Base-by-base conservation (phyloP, 129 eudicot species). In the Artemisia annua region DNA sequence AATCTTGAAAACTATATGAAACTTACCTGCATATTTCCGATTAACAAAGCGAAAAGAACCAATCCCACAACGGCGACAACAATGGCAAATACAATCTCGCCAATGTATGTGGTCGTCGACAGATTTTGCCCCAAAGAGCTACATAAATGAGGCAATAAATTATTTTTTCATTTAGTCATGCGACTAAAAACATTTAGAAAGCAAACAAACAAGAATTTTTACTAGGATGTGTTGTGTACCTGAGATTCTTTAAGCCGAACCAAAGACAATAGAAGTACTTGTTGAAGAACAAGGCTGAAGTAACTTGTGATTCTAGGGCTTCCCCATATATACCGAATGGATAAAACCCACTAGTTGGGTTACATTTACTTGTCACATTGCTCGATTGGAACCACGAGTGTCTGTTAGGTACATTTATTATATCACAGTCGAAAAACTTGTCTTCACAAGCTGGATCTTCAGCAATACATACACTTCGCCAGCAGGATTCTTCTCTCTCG, bases 241-340 rank as follows among this genome's bases (percentile, higher is more conserved):
- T 86, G 43, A 91, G 88, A 71, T 91, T 91, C 86, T 81, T 85
- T 75, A 91, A 82, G 11, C 96, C 96, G 81, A 90, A 91, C 96
- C 96, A 91, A 10, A 91, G 90, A 67, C 96, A 86, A 69, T 88
- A 91, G 80, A 88, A 88, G 76, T 86, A 91, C 80, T 91, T 91
- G 67, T 83, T 86, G 82, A 88, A 84, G 74, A 91, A 88, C 32
- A 54, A 49, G 7, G 87, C 82, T 8, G 95, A 82, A 2, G 98
- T 89, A 35, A 92, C 92, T n/a, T 67, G 65, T 0, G 85, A 48
- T 13, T 85, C 83, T 24, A 89, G 83, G 3, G 98, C 94, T 24
- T 87, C 95, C 2, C 91, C 95, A 70, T 83, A 92, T 11, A 92
- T 89, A 15, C 98, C 98, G 26, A 87, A 92, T 0, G 96, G 96